phyloP scores from a whole-genome alignment of 1,284 basidiomycete genomes.

The Tausonia pullulans region DNA sequence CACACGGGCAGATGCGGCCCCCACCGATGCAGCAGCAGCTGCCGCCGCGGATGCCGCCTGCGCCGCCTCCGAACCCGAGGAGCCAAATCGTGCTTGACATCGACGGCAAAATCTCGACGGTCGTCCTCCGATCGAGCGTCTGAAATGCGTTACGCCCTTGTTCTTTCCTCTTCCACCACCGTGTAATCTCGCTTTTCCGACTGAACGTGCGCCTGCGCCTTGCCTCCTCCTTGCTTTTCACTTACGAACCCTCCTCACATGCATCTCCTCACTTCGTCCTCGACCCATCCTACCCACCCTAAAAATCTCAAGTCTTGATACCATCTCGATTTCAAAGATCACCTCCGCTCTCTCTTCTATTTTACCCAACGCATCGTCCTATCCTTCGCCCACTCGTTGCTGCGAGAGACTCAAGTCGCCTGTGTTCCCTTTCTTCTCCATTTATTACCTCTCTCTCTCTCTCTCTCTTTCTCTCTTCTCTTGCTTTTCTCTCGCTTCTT shows the following conservation, averaged over 20 bases:
- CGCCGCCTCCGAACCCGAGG: constrained; percentile 14
- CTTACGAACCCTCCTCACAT: no score
- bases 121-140: background rate
- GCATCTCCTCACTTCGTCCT: no score
- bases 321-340: no score
- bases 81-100: constrained; percentile 11
- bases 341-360: background rate
- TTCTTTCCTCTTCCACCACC: background rate
- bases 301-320: no score
- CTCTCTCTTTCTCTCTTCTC: background rate
- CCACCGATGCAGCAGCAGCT: background rate
- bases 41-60: constrained; percentile 5
- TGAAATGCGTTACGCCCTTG: background rate
- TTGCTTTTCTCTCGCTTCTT: constrained; percentile 7
- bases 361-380: background rate
- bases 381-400: background rate
- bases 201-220: background rate
- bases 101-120: constrained; percentile 14
- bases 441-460: background rate
- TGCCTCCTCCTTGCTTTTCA: background rate
- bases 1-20: constrained; percentile 44
- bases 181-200: background rate
- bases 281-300: no score
- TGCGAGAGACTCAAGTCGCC: background rate
- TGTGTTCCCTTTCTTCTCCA: background rate